Base-by-base conservation (phyloP, 139 green algal species). In the Picochlorum sp. region DNA sequence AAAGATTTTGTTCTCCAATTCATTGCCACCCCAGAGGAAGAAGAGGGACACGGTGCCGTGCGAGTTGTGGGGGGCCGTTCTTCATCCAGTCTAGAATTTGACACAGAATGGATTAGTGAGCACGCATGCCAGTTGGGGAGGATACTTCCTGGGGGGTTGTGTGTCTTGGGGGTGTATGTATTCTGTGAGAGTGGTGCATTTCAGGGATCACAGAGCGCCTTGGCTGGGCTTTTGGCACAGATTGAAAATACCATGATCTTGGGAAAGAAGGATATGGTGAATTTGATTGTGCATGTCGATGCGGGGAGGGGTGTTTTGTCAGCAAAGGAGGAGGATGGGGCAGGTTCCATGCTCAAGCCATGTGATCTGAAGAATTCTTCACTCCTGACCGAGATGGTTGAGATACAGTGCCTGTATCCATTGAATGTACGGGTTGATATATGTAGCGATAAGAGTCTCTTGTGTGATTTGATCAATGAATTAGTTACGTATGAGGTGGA, bases 31-130 rank as follows among this genome's bases (percentile, higher is more conserved):
- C 70, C 70, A 5, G 45, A 67, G 20, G 23, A 62, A 38, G 70
- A 57, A 23, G 37, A 20, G 45, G 20, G 49, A 71, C 67, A 54
- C 10, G 45, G 20, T 11, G 18, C 30, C 52, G 51, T 49, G 66
- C 23, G 10, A 16, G 44, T 34, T 57, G 49, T 51, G 14, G 55
- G 0, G 49, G 18, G 28, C 6, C n/a, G 18, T 21, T 54, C n/a
- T 6, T 23, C 30, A 26, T 24, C 28, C 2, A 45, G 18, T 9
- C 45, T 88, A 51, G 23, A 30, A 1, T 54, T 88, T 28, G 75
- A 88, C 21, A 18, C 45, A 1, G 76, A 85, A 1, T 82, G 76
- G 68, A 64, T 88, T 3, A 34, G 70, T 41, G 83, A 88, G 57
- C 81, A 89, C 38, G 81, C 76, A 0, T 34, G 55, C 7, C 79